Evolutionary conservation across 176 grass and related monocot species (phyloP).

Genomic region (Oryza glaberrima): DNA sequence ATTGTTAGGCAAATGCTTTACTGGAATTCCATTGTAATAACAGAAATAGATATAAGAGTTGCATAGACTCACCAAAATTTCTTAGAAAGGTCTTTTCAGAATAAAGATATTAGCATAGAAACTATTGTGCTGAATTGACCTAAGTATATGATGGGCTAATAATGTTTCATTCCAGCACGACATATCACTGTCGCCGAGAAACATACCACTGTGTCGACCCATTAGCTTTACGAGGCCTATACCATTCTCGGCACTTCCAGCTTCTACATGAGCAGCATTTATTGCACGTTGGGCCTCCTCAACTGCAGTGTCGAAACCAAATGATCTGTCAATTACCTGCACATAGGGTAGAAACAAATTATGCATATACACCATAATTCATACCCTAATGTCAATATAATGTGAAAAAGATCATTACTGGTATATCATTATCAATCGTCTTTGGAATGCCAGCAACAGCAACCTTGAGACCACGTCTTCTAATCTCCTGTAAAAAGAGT

Average conservation of each 20-base stretch:
- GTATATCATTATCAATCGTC: constrained; percentile 96
- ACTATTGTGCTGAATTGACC: neutral
- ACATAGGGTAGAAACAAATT: constrained; percentile 6
- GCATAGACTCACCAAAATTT: neutral
- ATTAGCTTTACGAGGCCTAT: constrained; percentile 96
- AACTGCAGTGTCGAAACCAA: constrained; percentile 97
- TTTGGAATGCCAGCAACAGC: constrained; percentile 93
- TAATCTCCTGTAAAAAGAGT: constrained; percentile 71
- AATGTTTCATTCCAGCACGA: constrained; percentile 11
- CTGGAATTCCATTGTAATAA: neutral
- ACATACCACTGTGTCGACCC: constrained; percentile 93
- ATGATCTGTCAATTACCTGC: constrained; percentile 98
- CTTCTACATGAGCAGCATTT: constrained; percentile 98
- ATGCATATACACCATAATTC: neutral
- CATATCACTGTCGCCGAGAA: neutral
- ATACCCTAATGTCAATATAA: constrained; percentile 25
- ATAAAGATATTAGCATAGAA: constrained; percentile 8
- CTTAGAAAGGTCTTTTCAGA: neutral
- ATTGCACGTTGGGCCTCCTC: constrained; percentile 97
- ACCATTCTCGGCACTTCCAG: constrained; percentile 97
- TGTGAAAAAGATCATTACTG: constrained; percentile 50
- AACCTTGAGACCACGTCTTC: constrained; percentile 75
- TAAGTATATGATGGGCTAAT: neutral
- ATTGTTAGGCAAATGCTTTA: constrained; percentile 5
- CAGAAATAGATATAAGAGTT: constrained; percentile 3